Percentiles rank a stretch among this genome's conserved stretches.
phyloP scores from a whole-genome alignment of 257 asterid genomes.

The Coffea canephora region DNA sequence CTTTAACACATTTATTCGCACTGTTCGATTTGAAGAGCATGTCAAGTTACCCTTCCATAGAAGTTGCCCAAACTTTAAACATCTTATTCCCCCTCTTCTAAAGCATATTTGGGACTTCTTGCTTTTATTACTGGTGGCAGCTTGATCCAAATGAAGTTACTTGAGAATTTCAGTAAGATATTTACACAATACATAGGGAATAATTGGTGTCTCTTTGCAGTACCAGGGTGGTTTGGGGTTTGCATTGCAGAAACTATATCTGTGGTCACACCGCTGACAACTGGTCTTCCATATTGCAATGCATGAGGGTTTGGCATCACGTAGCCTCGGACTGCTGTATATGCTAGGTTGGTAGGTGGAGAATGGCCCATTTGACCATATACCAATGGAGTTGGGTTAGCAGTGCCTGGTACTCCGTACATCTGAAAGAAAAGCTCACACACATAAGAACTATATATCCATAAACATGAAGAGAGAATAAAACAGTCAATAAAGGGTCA shows the following conservation, averaged over 20 bases:
- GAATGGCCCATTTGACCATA: conserved; percentile 22
- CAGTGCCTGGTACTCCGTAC: conserved; percentile 19
- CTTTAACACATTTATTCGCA: not conserved
- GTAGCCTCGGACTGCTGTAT: conserved; percentile 23
- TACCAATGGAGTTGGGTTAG: conserved; percentile 15
- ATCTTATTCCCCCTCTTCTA: not conserved
- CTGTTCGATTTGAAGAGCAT: not conserved
- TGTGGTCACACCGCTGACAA: conserved; percentile 19
- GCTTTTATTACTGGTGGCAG: not conserved
- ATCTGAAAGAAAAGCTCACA: conserved; percentile 13
- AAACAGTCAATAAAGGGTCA: not conserved
- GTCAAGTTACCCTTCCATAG: not conserved
- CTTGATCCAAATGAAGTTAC: not conserved
- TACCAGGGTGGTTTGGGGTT: conserved; percentile 28
- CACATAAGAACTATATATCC: not conserved
- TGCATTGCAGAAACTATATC: conserved; percentile 24
- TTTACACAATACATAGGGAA: not conserved
- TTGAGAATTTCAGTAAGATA: not conserved
- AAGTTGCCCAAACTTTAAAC: not conserved
- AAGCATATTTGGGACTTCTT: not conserved
- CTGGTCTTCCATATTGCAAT: conserved; percentile 26
- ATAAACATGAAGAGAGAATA: not conserved
- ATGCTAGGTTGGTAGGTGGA: conserved; percentile 19
- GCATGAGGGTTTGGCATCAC: conserved; percentile 19
- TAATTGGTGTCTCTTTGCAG: not conserved